A percentile compares a stretch with the other conserved stretches of the same genome.
Evolutionary conservation across 2,329 filamentous ascomycete genomes (phyloP).

Genomic region (Fusarium sororula): DNA sequence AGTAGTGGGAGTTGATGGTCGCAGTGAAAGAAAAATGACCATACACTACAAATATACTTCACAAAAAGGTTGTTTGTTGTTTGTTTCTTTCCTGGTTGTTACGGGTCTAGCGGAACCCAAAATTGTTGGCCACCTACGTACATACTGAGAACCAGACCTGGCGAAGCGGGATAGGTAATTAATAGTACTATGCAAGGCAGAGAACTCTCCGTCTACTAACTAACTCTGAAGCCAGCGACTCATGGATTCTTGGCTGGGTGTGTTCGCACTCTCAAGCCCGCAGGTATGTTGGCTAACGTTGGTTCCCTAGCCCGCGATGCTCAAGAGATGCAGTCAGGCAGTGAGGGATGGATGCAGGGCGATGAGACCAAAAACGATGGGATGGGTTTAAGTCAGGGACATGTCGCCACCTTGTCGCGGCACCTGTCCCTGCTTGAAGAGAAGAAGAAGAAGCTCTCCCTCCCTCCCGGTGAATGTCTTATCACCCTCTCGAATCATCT

Average conservation of each 20-base stretch:
- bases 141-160: conserved; percentile 3
- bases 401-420: conserved; percentile 5
- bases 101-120: conserved; percentile 30
- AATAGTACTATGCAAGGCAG: conserved; percentile 40
- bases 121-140: conserved; percentile 2
- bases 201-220: conserved; percentile 16
- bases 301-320: conserved; percentile 13
- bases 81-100: conserved; percentile 9
- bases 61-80: conserved; percentile 9
- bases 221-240: conserved; percentile 20
- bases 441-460: neutral
- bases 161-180: conserved; percentile 29
- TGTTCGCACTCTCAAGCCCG: conserved; percentile 7
- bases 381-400: conserved; percentile 19
- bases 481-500: conserved; percentile 29
- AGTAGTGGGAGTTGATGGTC: neutral
- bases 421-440: conserved; percentile 4
- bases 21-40: conserved; percentile 8
- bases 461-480: conserved; percentile 17
- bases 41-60: conserved; percentile 7
- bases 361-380: conserved; percentile 7
- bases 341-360: conserved; percentile 16
- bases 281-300: conserved; percentile 8
- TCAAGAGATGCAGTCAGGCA: neutral
- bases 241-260: conserved; percentile 6